These are phyloP conservation scores for Melanogaster broomeanus DNA, from an alignment of 768 basidiomycete species.

Conservation along the genomic window DNA sequence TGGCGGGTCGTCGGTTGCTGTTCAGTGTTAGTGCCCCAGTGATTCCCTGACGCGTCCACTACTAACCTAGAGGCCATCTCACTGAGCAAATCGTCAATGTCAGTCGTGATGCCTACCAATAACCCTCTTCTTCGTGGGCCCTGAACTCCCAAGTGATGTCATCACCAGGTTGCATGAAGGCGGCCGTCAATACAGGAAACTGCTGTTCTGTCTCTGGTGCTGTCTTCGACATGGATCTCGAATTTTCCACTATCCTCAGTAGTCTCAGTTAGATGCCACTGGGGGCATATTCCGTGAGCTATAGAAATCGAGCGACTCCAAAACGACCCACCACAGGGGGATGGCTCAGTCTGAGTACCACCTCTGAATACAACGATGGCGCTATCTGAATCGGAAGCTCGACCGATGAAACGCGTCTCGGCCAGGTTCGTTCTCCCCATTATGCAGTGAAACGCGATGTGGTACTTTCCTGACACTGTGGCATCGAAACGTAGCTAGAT, in stretches of 20 bases:
- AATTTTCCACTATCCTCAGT: too few species aligned
- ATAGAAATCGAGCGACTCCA: too few species aligned
- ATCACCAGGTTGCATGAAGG: neutral
- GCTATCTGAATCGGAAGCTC: neutral
- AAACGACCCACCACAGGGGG: neutral
- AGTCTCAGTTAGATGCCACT: neutral
- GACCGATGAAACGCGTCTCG: neutral
- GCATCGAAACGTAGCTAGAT: neutral
- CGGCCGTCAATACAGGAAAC: neutral
- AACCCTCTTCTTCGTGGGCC: neutral
- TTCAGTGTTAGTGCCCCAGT: too few species aligned
- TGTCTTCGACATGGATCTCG: neutral
- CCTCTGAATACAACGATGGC: neutral
- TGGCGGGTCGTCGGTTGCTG: fast-evolving
- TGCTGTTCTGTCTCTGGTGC: neutral
- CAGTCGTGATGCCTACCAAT: too few species aligned
- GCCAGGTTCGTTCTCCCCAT: too few species aligned
- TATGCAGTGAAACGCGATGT: neutral
- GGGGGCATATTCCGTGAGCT: too few species aligned
- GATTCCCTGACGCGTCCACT: too few species aligned
- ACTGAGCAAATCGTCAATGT: too few species aligned
- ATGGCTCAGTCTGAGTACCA: neutral
- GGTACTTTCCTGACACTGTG: neutral
- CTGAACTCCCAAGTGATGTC: neutral
- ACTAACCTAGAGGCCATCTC: too few species aligned